Evolutionary conservation across 176 grass and related monocot genomes (phyloP), one percentile per base, ranked within the genome.

Genomic region (Poa pratensis): DNA sequence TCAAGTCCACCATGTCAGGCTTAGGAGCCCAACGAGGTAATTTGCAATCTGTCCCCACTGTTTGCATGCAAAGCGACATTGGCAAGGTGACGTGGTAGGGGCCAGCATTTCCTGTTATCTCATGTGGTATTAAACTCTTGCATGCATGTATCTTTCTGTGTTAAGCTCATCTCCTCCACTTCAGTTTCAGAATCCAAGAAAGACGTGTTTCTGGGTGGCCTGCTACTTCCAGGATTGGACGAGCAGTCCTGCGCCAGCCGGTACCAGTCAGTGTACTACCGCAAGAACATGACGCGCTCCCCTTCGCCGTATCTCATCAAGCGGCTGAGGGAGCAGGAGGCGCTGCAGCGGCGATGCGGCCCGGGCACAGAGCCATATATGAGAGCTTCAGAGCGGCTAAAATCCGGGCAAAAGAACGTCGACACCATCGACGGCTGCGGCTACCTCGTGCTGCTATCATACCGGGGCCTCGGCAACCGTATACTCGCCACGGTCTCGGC

Each of bases 321-420:
- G 17, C 85, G 69, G 79, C 88, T 97, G 42, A 64, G 94, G 27
- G 26, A 73, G 70, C 91, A 97, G 57, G 94, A 97, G 86, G 86
- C 79, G 3, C 89, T 89, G 77, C 94, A 97, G 13, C 90, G 83
- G 9, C 85, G 78, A 50, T 92, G 93, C 81, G 88, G 88, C 0
- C 90, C 90, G 5, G 71, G 80, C 80, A 92, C 90, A 0, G 84
- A n/a, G 0, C 75, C 84, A 4, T 91, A 27, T 83, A 51, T 35
- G 66, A 22, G 48, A 17, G 84, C 90, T 7, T 32, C 90, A 50
- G 86, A 82, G 54, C 77, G 75, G 34, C 78, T 95, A 13, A 82
- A 81, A 24, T 75, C 86, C 77, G 19, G 86, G 52, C 15, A 20
- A 18, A 87, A 69, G 19, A 5, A 19, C 48, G 48, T 72, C n/a